phyloP scores from a whole-genome alignment of 2,329 filamentous ascomycete species.

The Xylariaceae sp. region DNA sequence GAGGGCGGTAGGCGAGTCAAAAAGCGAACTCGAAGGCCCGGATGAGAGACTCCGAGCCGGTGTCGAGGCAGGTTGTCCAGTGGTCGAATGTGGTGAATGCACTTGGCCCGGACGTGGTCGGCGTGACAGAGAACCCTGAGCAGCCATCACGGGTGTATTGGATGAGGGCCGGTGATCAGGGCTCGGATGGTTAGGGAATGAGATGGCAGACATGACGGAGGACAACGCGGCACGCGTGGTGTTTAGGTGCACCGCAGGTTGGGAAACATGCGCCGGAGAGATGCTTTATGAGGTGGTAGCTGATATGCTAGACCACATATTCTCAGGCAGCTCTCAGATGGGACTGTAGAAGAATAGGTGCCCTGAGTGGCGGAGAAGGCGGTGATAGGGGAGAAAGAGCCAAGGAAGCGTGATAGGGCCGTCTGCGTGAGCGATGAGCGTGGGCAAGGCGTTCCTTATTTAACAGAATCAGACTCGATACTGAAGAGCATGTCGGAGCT shows the following conservation, averaged over 20 bases:
- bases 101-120: slow-evolving; percentile 39
- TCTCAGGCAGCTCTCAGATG: slow-evolving; percentile 16
- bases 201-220: slow-evolving; percentile 27
- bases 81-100: slow-evolving; percentile 36
- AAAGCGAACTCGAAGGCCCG: slow-evolving; percentile 45
- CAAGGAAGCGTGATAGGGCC: slow-evolving; percentile 16
- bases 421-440: slow-evolving; percentile 12
- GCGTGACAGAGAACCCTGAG: slow-evolving; percentile 31
- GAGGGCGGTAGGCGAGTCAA: slow-evolving; percentile 51
- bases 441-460: slow-evolving; percentile 19
- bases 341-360: slow-evolving; percentile 19
- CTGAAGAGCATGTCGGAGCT: slow-evolving; percentile 23
- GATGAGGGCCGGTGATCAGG: slow-evolving; percentile 21
- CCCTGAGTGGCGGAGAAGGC: slow-evolving; percentile 7
- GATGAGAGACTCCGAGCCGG: slow-evolving; percentile 47
- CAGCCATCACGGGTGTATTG: slow-evolving; percentile 33
- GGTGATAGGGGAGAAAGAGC: slow-evolving; percentile 12
- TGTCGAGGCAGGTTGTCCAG: slow-evolving; percentile 27
- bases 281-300: slow-evolving; percentile 21
- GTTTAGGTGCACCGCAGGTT: slow-evolving; percentile 10
- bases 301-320: slow-evolving; percentile 25
- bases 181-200: slow-evolving; percentile 24
- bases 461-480: slow-evolving; percentile 21
- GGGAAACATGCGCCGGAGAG: slow-evolving; percentile 18
- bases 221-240: slow-evolving; percentile 18